phyloP scores from a whole-genome alignment of 306 rosid genomes.

The Oemleria cerasiformis region DNA sequence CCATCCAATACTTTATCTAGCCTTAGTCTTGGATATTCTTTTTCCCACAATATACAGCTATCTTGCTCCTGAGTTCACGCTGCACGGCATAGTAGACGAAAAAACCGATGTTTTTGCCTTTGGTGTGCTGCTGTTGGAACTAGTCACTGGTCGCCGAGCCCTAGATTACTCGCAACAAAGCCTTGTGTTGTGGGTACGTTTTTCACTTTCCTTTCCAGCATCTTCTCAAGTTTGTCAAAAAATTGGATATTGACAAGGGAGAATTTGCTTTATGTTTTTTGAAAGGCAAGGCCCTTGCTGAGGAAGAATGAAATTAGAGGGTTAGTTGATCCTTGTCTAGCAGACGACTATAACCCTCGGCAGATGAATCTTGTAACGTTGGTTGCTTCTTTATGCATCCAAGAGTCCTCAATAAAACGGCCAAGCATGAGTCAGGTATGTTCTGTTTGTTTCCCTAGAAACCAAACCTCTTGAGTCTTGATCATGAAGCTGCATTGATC shows the following conservation, averaged over 20 bases:
- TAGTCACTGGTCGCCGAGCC: conserved; percentile 88
- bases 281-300: conserved; percentile 85
- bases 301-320: conserved; percentile 54
- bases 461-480: not conserved
- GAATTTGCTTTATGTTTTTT: not conserved
- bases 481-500: not conserved
- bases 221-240: not conserved
- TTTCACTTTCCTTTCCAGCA: not conserved
- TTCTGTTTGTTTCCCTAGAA: conserved; percentile 13
- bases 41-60: conserved; percentile 44
- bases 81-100: conserved; percentile 94
- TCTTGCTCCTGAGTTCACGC: conserved; percentile 89
- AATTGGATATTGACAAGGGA: not conserved
- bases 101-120: conserved; percentile 91
- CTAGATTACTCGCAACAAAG: conserved; percentile 94
- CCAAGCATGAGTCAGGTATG: conserved; percentile 76
- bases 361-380: conserved; percentile 65
- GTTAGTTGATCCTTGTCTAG: conserved; percentile 65
- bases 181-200: conserved; percentile 87
- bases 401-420: conserved; percentile 73
- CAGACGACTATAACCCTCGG: conserved; percentile 40
- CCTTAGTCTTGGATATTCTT: not conserved
- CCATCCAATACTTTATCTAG: not conserved
- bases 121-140: conserved; percentile 83
- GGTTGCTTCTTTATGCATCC: conserved; percentile 84